Conservation (phyloP, 768 basidiomycete genomes). For the Macrolepiota albuminosa region DNA sequence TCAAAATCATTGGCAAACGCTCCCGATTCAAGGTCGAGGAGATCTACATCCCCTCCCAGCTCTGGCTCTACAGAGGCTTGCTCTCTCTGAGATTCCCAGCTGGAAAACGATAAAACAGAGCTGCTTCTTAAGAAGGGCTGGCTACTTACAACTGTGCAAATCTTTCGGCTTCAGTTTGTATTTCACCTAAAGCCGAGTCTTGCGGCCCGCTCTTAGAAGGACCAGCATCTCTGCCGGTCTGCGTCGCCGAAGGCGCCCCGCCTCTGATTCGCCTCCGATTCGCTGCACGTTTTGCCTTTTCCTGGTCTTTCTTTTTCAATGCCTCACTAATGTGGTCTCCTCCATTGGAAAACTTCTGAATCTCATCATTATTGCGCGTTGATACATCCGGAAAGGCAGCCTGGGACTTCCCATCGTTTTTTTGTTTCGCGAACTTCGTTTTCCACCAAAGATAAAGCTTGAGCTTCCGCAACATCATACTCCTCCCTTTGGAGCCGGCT, state of each 20-base stretch:
- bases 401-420: conserved; percentile 27
- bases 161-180: conserved; percentile 43
- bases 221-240: conserved; percentile 8
- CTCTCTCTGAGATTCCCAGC: conserved; percentile 31
- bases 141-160: conserved; percentile 56
- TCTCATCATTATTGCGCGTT: conserved; percentile 17
- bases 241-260: conserved; percentile 43
- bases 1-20: conserved; percentile 60
- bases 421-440: conserved; percentile 38
- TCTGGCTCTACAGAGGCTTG: conserved; percentile 18
- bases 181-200: conserved; percentile 25
- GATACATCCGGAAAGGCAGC: conserved; percentile 21
- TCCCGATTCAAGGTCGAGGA: conserved; percentile 33
- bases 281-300: conserved; percentile 50
- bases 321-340: conserved; percentile 60
- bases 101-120: conserved; percentile 11
- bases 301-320: conserved; percentile 70
- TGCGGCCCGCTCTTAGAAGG: conserved; percentile 13
- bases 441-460: conserved; percentile 81
- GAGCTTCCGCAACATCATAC: conserved; percentile 78
- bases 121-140: not conserved
- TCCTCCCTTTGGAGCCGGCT: conserved; percentile 58
- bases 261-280: conserved; percentile 76
- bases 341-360: conserved; percentile 21
- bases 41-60: conserved; percentile 20